These are phyloP conservation scores for Saccharomycopsis sp. DNA, from an alignment of 805 yeast genomes.

Conservation along the genomic window DNA sequence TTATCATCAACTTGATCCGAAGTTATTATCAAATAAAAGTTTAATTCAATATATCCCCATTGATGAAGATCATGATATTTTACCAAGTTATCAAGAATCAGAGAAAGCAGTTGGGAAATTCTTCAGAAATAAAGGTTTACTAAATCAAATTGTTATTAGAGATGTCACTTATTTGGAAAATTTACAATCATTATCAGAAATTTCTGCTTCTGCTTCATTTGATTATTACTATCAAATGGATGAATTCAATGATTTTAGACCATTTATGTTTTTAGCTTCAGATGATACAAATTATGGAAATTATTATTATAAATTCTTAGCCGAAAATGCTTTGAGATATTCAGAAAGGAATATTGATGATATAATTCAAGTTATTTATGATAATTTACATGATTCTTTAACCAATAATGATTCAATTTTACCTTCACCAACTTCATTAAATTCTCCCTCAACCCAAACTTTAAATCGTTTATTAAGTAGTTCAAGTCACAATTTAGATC, in stretches of 20 bases:
- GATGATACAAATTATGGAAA: constrained; percentile 13
- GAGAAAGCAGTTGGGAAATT: constrained; percentile 16
- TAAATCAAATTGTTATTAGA: constrained; percentile 15
- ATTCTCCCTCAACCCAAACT: background rate
- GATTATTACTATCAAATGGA: constrained; percentile 15
- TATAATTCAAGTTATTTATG: constrained; percentile 17
- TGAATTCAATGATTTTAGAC: constrained; percentile 12
- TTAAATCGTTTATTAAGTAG: background rate
- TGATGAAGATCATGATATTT: constrained; percentile 1
- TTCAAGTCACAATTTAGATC: background rate
- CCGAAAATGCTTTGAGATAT: constrained; percentile 17
- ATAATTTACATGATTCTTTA: constrained; percentile 1
- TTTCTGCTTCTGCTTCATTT: constrained; percentile 2
- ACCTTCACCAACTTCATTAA: too few species aligned
- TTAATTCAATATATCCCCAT: background rate
- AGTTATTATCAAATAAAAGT: constrained; percentile 2
- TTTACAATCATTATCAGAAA: constrained; percentile 6
- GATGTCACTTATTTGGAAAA: constrained; percentile 14
- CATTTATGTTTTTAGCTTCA: constrained; percentile 12
- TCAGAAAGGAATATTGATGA: constrained; percentile 18
- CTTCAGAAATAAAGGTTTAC: constrained; percentile 11
- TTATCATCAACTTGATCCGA: constrained; percentile 16
- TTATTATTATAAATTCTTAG: constrained; percentile 18
- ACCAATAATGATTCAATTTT: too few species aligned
- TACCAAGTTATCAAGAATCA: constrained; percentile 14